A percentile compares a stretch with the other conserved stretches of the same genome.
phyloP scores from a whole-genome alignment of 768 basidiomycete species.

The Lentinula guzmanii region DNA sequence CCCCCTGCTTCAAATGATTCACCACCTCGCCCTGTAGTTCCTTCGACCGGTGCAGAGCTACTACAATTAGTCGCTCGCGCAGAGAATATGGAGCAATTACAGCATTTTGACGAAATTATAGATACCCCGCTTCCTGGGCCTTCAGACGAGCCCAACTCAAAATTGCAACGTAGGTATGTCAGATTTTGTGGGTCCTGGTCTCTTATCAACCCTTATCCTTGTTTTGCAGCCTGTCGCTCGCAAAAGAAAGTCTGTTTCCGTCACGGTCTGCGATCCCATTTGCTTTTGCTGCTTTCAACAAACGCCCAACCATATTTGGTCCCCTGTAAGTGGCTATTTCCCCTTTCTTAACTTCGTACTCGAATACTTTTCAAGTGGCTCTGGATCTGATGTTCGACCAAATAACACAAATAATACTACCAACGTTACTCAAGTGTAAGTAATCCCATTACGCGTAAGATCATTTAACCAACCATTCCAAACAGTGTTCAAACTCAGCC shows the following conservation, averaged over 20 bases:
- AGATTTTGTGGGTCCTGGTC: background rate
- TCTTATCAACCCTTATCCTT: background rate
- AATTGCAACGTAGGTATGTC: slow-evolving; percentile 20
- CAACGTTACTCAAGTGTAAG: background rate
- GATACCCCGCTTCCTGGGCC: background rate
- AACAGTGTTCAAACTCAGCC: slow-evolving; percentile 22
- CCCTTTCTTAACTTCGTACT: background rate
- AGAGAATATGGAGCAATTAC: slow-evolving; percentile 31
- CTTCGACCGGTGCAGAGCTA: slow-evolving; percentile 38
- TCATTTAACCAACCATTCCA: background rate
- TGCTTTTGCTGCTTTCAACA: slow-evolving; percentile 16
- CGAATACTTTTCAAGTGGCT: background rate
- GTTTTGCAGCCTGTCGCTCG: slow-evolving; percentile 29
- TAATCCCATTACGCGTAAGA: background rate
- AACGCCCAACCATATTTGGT: slow-evolving; percentile 59
- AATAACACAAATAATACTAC: background rate
- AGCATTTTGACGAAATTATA: slow-evolving; percentile 53
- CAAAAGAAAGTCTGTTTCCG: slow-evolving; percentile 44
- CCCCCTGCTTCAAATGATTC: slow-evolving; percentile 12
- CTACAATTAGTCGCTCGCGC: slow-evolving; percentile 43
- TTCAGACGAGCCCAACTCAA: slow-evolving; percentile 7
- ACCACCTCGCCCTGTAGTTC: slow-evolving; percentile 4
- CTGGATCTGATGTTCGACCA: background rate
- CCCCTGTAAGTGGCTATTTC: slow-evolving; percentile 42
- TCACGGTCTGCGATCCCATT: slow-evolving; percentile 11